Evolutionary conservation across 805 yeast species (phyloP).

Genomic region (Zygosaccharomyces gambellarensis): DNA sequence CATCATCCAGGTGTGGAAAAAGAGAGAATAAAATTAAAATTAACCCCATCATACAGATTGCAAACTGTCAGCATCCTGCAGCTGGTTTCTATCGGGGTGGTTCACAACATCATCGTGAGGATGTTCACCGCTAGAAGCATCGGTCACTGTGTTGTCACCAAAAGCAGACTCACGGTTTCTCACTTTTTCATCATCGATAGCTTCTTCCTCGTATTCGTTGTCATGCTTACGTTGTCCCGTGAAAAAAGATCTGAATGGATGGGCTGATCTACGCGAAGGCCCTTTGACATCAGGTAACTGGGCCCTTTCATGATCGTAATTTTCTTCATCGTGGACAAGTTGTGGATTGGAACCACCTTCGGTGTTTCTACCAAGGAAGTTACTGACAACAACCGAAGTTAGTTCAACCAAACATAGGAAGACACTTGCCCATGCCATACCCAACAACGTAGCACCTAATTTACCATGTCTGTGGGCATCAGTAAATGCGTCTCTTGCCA

Average conservation of each 20-base stretch:
- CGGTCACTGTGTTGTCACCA: not conserved
- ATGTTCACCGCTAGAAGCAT: not conserved
- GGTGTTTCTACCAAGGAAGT: not conserved
- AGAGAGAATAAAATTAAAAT: too few species aligned
- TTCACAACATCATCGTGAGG: not conserved
- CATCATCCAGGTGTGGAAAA: not conserved
- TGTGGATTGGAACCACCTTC: not conserved
- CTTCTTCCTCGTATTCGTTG: slow-evolving; percentile 18
- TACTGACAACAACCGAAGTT: not conserved
- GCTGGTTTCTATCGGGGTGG: not conserved
- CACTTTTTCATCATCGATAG: slow-evolving; percentile 1
- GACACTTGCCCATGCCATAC: slow-evolving; percentile 67
- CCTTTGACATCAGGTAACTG: slow-evolving; percentile 43
- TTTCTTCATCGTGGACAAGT: not conserved
- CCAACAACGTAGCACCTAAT: slow-evolving; percentile 55
- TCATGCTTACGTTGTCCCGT: slow-evolving; percentile 37
- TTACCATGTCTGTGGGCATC: slow-evolving; percentile 41
- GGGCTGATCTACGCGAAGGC: slow-evolving; percentile 19
- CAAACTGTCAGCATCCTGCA: not conserved
- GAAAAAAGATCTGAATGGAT: slow-evolving; percentile 42
- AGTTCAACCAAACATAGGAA: slow-evolving; percentile 32
- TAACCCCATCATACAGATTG: not conserved
- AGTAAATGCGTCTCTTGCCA: slow-evolving; percentile 67
- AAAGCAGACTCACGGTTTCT: not conserved
- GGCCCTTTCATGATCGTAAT: slow-evolving; percentile 20